Percentiles rank a stretch among this genome's conserved stretches.
phyloP scores from a whole-genome alignment of 345 rosid genomes.

The Citrus glauca region DNA sequence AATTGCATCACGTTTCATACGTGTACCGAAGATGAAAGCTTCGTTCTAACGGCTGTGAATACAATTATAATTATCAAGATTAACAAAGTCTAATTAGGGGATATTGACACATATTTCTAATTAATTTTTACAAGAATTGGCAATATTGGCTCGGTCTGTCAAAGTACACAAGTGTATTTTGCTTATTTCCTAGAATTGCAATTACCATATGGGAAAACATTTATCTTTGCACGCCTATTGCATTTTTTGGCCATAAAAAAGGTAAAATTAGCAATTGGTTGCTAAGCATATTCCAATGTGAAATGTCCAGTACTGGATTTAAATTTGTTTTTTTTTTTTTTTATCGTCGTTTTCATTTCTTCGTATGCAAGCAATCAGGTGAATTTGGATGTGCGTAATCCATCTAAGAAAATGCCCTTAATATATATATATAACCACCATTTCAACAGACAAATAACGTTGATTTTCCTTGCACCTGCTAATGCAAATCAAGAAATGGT shows the following conservation, averaged over 20 bases:
- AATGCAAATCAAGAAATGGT: neutral
- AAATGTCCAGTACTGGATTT: neutral
- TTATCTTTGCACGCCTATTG: neutral
- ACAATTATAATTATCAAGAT: neutral
- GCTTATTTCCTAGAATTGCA: neutral
- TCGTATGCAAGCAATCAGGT: constrained; percentile 8
- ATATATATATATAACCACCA: neutral
- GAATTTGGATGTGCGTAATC: neutral
- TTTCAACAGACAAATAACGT: neutral
- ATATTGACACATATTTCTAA: neutral
- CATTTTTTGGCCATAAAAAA: neutral
- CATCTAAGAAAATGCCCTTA: neutral
- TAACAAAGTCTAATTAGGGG: neutral
- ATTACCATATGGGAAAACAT: neutral
- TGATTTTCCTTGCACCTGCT: neutral
- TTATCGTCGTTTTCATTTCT: constrained; percentile 26
- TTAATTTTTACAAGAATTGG: neutral
- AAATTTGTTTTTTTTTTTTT: constrained; percentile 25
- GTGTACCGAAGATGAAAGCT: neutral
- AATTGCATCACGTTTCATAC: neutral
- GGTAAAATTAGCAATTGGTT: neutral
- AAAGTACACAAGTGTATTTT: neutral
- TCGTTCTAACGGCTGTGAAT: neutral
- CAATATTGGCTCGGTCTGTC: neutral
- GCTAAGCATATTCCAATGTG: neutral